These are phyloP conservation scores for Ceratobasidium sp. DNA, from an alignment of 1,284 basidiomycete genomes.

Conservation along the genomic window DNA sequence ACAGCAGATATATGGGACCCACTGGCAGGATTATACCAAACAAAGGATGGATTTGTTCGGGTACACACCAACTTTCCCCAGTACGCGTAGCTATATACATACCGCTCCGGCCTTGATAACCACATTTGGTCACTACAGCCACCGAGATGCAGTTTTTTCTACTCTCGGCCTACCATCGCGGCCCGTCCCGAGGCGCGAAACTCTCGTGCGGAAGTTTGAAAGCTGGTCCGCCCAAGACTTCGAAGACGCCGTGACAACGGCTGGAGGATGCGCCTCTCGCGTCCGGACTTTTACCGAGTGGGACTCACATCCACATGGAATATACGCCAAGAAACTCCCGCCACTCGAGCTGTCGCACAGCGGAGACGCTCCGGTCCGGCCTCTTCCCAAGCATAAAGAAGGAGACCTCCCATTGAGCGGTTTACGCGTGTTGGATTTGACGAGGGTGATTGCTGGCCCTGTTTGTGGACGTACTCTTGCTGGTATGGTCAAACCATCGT, in stretches of 20 bases:
- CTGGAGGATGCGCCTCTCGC: conserved; percentile 61
- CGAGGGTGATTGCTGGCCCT: conserved; percentile 65
- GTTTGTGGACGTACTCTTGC: conserved; percentile 63
- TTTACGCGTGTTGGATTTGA: conserved; percentile 64
- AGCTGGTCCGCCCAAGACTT: conserved; percentile 59
- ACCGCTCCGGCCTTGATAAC: neutral
- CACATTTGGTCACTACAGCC: conserved; percentile 49
- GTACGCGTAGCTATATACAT: conserved; percentile 48
- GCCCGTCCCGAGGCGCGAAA: conserved; percentile 46
- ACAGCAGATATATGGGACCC: conserved; percentile 55
- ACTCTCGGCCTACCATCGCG: conserved; percentile 52
- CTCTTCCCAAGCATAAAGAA: conserved; percentile 29
- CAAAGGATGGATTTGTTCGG: conserved; percentile 59
- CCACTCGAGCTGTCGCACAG: conserved; percentile 58
- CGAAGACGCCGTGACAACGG: conserved; percentile 57
- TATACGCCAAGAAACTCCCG: conserved; percentile 50
- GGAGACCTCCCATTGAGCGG: conserved; percentile 54
- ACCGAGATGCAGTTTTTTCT: conserved; percentile 60
- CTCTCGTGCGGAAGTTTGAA: conserved; percentile 54
- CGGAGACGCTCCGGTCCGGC: conserved; percentile 55
- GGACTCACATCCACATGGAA: conserved; percentile 59
- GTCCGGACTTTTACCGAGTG: conserved; percentile 60
- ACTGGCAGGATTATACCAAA: conserved; percentile 62
- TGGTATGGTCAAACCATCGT: conserved; percentile 48
- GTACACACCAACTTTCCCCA: conserved; percentile 72